A percentile compares a stretch with the other conserved stretches of the same genome.
Conservation (phyloP, 805 yeast genomes). For the Saccharomycopsis fodiens region DNA sequence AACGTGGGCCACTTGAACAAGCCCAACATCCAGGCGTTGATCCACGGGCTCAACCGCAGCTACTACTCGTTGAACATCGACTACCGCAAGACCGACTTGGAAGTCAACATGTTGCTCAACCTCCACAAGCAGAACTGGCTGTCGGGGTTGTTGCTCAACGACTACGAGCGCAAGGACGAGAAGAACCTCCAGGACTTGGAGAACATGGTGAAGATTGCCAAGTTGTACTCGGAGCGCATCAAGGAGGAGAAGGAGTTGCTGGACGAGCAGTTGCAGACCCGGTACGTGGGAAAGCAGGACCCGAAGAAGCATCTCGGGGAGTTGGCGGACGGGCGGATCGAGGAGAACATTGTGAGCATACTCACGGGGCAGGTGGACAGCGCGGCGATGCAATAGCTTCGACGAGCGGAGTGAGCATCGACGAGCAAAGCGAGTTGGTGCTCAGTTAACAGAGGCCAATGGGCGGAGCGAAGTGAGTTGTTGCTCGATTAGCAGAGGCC, state of each 20-base stretch:
- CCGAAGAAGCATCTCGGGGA: conserved; percentile 95
- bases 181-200: conserved; percentile 66
- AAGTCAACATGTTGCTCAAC: conserved; percentile 88
- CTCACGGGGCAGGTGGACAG: conserved; percentile 86
- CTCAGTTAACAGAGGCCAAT: too few species aligned
- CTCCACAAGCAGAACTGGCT: conserved; percentile 96
- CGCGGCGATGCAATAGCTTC: conserved; percentile 71
- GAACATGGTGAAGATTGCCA: conserved; percentile 82
- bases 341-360: conserved; percentile 82
- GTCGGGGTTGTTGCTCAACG: conserved; percentile 71
- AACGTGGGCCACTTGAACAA: conserved; percentile 92
- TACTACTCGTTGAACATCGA: conserved; percentile 94
- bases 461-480: too few species aligned
- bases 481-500: too few species aligned
- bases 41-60: conserved; percentile 95
- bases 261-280: conserved; percentile 84
- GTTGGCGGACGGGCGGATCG: conserved; percentile 78
- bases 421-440: too few species aligned
- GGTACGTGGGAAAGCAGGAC: conserved; percentile 97
- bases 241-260: conserved; percentile 84
- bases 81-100: conserved; percentile 85
- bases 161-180: conserved; percentile 71
- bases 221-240: conserved; percentile 81
- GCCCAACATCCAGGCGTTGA: conserved; percentile 93
- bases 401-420: too few species aligned